These are phyloP conservation scores for Sugiyamaella chiloensis DNA, from an alignment of 805 yeast species.

Conservation along the genomic window DNA sequence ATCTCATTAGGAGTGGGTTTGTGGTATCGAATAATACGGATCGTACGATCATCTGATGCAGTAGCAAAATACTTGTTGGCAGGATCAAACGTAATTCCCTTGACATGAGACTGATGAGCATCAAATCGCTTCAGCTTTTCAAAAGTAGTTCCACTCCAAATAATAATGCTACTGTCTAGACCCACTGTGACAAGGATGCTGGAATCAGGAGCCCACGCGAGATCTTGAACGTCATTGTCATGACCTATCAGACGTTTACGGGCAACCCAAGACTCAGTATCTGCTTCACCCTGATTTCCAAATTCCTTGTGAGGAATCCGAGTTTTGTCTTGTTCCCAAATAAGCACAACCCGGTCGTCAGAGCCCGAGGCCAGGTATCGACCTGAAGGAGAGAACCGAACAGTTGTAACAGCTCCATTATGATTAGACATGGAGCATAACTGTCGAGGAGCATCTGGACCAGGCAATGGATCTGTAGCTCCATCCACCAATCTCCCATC, in stretches of 20 bases:
- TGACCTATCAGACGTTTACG: conserved; percentile 91
- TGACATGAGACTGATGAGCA: conserved; percentile 91
- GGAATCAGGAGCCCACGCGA: conserved; percentile 97
- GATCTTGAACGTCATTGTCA: conserved; percentile 95
- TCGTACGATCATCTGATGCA: conserved; percentile 91
- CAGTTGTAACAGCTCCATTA: conserved; percentile 94
- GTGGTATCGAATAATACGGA: conserved; percentile 82
- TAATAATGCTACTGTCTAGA: conserved; percentile 83
- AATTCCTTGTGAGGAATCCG: conserved; percentile 52
- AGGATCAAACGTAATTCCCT: conserved; percentile 96
- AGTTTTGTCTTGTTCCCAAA: conserved; percentile 90
- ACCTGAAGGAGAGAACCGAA: conserved; percentile 89
- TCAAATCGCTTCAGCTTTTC: conserved; percentile 86
- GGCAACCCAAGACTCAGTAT: conserved; percentile 91
- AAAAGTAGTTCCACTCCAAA: conserved; percentile 92
- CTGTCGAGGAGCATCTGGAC: conserved; percentile 40
- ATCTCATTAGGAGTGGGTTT: conserved; percentile 61
- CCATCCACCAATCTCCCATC: conserved; percentile 11
- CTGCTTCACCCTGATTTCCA: conserved; percentile 61
- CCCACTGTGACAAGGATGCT: conserved; percentile 90
- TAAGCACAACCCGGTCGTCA: conserved; percentile 85
- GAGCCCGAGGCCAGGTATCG: conserved; percentile 90
- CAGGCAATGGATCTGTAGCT: conserved; percentile 12
- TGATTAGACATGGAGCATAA: conserved; percentile 91
- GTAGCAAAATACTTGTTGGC: conserved; percentile 98